Base-by-base conservation (phyloP, 805 yeast genomes). In the Brettanomyces sp. region DNA sequence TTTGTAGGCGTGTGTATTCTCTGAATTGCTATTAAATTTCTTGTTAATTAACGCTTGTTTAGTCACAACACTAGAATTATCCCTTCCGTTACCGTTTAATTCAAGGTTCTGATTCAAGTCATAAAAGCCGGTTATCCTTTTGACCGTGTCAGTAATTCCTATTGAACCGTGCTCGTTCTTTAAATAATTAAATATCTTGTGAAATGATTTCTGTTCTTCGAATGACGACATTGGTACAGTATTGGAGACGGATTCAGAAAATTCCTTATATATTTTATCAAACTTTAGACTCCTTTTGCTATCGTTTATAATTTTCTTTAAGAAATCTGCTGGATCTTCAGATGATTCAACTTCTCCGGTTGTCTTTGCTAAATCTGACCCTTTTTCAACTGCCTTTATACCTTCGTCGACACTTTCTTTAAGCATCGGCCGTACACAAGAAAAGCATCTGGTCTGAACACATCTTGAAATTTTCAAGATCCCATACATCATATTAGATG, bases 191-290 rank as follows among this genome's bases (percentile, higher is more conserved):
- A 63, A 59, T 3, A 62, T 58, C 39, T 53, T 55, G 41, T 60
- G 55, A 42, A 62, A 63, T 4, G 65, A 59, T 43, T 61, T 57
- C 43, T 60, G 63, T 42, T 63, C 67, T 36, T 62, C 62, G 37
- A 60, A 54, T 0, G 65, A 59, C 3, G 64, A 50, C 39, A 56
- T 48, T 39, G 41, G 38, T 3, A 30, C 47, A 11, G 35, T 45
- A 4, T 18, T 24, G 21, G 42, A n/a, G 4, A 38, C 41, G 14
- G 36, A 34, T 13, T 13, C 45, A 18, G 45, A 23, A 13, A 36
- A 45, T 7, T 42, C 45, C 40, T 35, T 36, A 25, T 42, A 34
- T 30, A 42, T 35, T 6, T 36, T 14, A 11, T 42, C 14, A 32
- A 22, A 42, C 28, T 41, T 21, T 12, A 32, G 22, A 9, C 32